phyloP scores from a whole-genome alignment of 2,329 filamentous ascomycete species.

The Talaromyces sp. region DNA sequence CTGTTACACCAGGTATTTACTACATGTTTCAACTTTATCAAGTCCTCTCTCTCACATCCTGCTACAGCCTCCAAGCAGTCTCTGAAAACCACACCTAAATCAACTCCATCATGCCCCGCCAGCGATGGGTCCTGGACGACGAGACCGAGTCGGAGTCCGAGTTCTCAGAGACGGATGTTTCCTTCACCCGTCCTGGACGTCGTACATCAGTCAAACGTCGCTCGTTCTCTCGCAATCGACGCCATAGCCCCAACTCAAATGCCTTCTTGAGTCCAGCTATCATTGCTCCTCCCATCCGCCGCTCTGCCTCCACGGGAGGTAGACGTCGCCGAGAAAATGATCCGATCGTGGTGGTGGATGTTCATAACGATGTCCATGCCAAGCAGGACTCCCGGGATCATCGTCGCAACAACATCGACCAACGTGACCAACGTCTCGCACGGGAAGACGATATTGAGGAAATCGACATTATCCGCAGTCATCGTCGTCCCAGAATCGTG shows the following conservation, averaged over 20 bases:
- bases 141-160: constrained; percentile 8
- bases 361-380: constrained; percentile 25
- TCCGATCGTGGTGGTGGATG: constrained; percentile 32
- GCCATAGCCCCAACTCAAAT: constrained; percentile 21
- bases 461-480: constrained; percentile 18
- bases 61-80: not conserved
- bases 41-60: not conserved
- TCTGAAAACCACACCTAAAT: not conserved
- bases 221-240: constrained; percentile 31
- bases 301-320: constrained; percentile 34
- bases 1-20: not conserved
- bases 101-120: constrained; percentile 10
- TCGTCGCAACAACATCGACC: constrained; percentile 24
- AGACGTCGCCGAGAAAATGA: constrained; percentile 24
- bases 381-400: constrained; percentile 25
- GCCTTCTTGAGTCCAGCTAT: constrained; percentile 25
- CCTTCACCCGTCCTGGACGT: constrained; percentile 22
- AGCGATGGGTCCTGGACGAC: not conserved
- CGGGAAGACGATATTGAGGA: constrained; percentile 15
- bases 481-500: constrained; percentile 22
- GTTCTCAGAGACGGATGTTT: constrained; percentile 32
- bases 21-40: not conserved
- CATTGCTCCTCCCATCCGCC: constrained; percentile 22
- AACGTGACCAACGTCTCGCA: constrained; percentile 20
- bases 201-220: constrained; percentile 24